phyloP scores from a whole-genome alignment of 2,329 filamentous ascomycete genomes.

The Fusarium albidum region DNA sequence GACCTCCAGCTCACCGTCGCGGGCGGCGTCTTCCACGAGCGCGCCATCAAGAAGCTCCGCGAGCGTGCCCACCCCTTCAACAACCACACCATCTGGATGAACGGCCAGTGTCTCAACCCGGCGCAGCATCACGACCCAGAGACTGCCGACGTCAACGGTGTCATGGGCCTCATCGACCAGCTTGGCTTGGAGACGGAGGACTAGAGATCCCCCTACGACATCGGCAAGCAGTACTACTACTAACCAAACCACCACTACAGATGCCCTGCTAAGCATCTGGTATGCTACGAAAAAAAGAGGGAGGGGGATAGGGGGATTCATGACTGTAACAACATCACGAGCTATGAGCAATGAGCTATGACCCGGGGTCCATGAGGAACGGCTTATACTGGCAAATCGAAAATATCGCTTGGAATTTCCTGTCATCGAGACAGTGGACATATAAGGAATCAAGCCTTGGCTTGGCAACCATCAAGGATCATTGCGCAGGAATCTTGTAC shows the following conservation, averaged over 20 bases:
- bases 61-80: constrained; percentile 34
- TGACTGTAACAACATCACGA: background rate
- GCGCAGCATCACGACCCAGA: constrained; percentile 29
- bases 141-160: constrained; percentile 37
- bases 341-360: background rate
- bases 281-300: background rate
- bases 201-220: constrained; percentile 42
- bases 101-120: constrained; percentile 51
- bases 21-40: constrained; percentile 55
- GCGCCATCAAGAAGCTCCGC: constrained; percentile 47
- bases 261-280: background rate
- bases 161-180: constrained; percentile 31
- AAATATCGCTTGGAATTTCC: constrained; percentile 13
- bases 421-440: background rate
- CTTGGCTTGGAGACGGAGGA: constrained; percentile 35
- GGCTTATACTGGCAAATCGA: constrained; percentile 4
- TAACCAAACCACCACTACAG: constrained; percentile 5
- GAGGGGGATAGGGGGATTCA: too few species aligned
- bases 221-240: constrained; percentile 37
- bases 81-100: constrained; percentile 50
- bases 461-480: background rate
- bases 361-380: background rate
- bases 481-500: constrained; percentile 3
- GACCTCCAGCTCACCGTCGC: constrained; percentile 60
- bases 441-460: background rate